A percentile compares a stretch with the other conserved stretches of the same genome.
Conservation (phyloP, 2,329 filamentous ascomycete genomes). For the Fusarium anthophilum region DNA sequence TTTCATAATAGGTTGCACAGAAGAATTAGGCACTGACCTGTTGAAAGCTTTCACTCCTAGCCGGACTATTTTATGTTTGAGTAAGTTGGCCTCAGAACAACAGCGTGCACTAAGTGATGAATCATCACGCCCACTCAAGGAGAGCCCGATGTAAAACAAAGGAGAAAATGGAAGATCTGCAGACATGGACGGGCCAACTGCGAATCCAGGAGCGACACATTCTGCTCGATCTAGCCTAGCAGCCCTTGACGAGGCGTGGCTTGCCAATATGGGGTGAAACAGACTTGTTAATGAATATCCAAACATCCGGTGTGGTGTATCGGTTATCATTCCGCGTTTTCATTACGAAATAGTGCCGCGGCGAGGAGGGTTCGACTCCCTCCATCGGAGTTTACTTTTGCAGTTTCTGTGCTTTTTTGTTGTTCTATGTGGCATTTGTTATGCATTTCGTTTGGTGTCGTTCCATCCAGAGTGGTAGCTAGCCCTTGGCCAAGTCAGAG, state of each 20-base stretch:
- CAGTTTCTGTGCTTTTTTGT: not conserved
- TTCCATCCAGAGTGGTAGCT: not conserved
- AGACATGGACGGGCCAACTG: rapidly evolving
- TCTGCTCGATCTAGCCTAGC: not conserved
- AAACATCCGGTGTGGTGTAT: constrained; percentile 20
- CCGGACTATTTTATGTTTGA: rapidly evolving
- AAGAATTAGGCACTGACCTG: not conserved
- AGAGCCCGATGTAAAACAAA: no score
- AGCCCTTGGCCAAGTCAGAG: not conserved
- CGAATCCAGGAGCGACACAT: not conserved
- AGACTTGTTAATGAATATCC: not conserved
- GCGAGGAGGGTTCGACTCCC: constrained; percentile 25
- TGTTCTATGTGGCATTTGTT: not conserved
- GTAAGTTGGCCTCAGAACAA: rapidly evolving
- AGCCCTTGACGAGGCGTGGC: not conserved
- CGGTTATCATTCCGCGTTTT: constrained; percentile 27
- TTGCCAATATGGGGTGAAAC: not conserved
- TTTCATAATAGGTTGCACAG: rapidly evolving
- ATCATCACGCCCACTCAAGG: not conserved
- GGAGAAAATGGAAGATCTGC: rapidly evolving
- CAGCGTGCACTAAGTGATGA: rapidly evolving
- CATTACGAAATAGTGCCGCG: not conserved
- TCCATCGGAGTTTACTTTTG: constrained; percentile 13
- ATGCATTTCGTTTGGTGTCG: not conserved
- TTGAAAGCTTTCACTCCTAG: rapidly evolving